Conservation (phyloP, 108 stramenopile species). For the Fragilariopsis cylindrus region DNA sequence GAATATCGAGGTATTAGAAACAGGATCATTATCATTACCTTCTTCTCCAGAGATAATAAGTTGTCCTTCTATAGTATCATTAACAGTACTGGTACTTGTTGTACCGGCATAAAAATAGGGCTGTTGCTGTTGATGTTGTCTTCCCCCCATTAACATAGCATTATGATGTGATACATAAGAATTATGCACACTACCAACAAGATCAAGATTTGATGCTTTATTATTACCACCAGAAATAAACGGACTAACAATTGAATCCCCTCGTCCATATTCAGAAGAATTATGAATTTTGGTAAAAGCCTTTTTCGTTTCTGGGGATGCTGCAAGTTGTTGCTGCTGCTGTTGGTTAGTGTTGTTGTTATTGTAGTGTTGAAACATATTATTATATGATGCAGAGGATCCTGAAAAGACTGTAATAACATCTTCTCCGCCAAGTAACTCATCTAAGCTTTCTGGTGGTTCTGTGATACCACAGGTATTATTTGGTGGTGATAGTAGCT, state of each 20-base stretch:
- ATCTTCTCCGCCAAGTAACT: not conserved
- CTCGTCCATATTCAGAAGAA: conserved; percentile 43
- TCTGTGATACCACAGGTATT: not conserved
- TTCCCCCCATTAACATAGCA: not conserved
- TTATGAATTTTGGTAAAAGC: conserved; percentile 85
- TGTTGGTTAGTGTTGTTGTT: not conserved
- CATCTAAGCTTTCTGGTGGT: conserved; percentile 4
- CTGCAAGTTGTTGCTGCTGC: not conserved
- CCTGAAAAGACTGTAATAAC: not conserved
- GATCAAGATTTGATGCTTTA: conserved; percentile 5
- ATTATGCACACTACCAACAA: conserved; percentile 8
- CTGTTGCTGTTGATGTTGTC: not conserved
- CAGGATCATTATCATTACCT: not conserved
- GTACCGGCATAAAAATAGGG: no score
- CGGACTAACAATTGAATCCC: conserved; percentile 60
- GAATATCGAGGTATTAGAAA: not conserved
- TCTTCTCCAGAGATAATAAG: conserved; percentile 5
- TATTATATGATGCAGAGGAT: not conserved
- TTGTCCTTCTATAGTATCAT: conserved; percentile 16
- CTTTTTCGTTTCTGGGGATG: conserved; percentile 55
- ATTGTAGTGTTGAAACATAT: not conserved
- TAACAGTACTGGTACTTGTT: not conserved
- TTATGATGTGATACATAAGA: not conserved
- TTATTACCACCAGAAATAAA: conserved; percentile 55
- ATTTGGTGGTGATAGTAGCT: not conserved